phyloP scores from a whole-genome alignment of 2,329 filamentous ascomycete species.

The Mariannaea sp. region DNA sequence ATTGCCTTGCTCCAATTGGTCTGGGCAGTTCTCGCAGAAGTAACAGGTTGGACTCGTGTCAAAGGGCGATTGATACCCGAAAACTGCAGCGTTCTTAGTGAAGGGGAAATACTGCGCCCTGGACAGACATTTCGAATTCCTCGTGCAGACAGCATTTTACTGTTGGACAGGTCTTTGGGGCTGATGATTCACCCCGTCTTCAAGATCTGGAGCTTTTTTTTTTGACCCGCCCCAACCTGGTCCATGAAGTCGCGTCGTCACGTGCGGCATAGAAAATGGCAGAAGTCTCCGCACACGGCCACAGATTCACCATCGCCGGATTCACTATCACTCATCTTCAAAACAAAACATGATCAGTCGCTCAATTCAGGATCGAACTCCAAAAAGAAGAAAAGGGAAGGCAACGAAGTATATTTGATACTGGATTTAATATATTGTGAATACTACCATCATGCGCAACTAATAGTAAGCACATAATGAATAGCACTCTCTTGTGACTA shows the following conservation, averaged over 20 bases:
- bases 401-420: too few relatives aligned
- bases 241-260: conserved; percentile 31
- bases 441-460: too few relatives aligned
- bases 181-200: conserved; percentile 15
- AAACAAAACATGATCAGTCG: too few relatives aligned
- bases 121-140: conserved; percentile 43
- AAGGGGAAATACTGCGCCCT: conserved; percentile 31
- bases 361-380: too few relatives aligned
- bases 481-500: too few relatives aligned
- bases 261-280: conserved; percentile 34
- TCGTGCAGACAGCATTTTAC: conserved; percentile 44
- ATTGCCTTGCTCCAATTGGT: conserved; percentile 37
- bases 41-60: conserved; percentile 24
- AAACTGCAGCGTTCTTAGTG: conserved; percentile 20
- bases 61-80: conserved; percentile 21
- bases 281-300: too few relatives aligned
- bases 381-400: too few relatives aligned
- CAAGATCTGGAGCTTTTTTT: conserved; percentile 33
- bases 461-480: too few relatives aligned
- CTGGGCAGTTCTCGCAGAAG: conserved; percentile 23
- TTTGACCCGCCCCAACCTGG: not conserved
- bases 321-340: too few relatives aligned
- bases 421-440: too few relatives aligned
- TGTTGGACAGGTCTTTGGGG: conserved; percentile 25
- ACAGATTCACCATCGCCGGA: too few relatives aligned